A percentile compares a stretch with the other conserved stretches of the same genome.
Evolutionary conservation across 1,284 basidiomycete species (phyloP).

Genomic region (Heterobasidion occidentale): DNA sequence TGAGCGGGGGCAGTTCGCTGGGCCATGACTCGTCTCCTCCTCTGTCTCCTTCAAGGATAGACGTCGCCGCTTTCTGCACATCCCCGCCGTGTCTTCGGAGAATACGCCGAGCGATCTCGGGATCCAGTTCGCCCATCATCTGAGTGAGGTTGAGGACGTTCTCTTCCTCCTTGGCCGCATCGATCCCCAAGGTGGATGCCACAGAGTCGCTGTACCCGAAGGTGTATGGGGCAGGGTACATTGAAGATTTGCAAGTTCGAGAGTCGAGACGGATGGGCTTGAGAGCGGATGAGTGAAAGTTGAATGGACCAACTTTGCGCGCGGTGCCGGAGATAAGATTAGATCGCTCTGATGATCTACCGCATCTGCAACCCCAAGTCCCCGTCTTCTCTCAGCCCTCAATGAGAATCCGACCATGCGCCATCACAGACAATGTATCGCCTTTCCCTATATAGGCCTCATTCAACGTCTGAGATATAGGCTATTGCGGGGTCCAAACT

Average conservation of each 20-base stretch:
- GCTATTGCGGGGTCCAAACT: too few relatives aligned
- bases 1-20: constrained; percentile 2
- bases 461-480: too few relatives aligned
- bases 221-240: not conserved
- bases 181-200: not conserved
- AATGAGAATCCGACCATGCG: too few relatives aligned
- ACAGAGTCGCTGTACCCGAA: not conserved
- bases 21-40: constrained; percentile 19
- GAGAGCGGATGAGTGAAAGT: too few relatives aligned
- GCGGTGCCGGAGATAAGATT: too few relatives aligned
- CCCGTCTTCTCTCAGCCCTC: too few relatives aligned
- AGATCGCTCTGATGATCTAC: too few relatives aligned
- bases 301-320: too few relatives aligned
- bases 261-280: not conserved
- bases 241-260: not conserved
- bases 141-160: constrained; percentile 6
- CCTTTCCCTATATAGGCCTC: too few relatives aligned
- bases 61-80: constrained; percentile 51
- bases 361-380: too few relatives aligned
- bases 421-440: too few relatives aligned
- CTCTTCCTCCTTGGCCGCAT: constrained; percentile 6
- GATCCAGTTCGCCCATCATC: constrained; percentile 26
- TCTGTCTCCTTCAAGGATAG: constrained; percentile 48
- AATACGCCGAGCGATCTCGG: constrained; percentile 39
- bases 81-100: constrained; percentile 52